Evolutionary conservation across 2,329 filamentous ascomycete genomes (phyloP).

Genomic region (Rachicladosporium sp.): DNA sequence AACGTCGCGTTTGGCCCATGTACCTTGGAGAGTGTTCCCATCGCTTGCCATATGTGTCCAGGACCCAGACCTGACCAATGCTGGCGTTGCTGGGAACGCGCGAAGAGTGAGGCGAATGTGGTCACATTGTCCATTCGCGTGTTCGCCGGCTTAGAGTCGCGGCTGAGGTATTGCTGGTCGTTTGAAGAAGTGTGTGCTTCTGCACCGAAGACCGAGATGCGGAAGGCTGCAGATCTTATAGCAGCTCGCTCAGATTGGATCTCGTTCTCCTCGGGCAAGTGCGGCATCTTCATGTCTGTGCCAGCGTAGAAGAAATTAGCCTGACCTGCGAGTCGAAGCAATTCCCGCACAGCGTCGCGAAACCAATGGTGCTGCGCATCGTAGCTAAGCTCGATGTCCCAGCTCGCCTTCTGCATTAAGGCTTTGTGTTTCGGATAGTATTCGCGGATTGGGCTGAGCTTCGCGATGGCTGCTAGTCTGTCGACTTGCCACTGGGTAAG

Average conservation of each 20-base stretch:
- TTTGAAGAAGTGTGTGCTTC: conserved; percentile 13
- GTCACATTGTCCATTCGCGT: conserved; percentile 2
- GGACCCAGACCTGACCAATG: too few relatives aligned
- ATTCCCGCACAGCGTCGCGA: conserved; percentile 9
- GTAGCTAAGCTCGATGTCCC: conserved; percentile 28
- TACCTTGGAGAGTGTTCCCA: too few relatives aligned
- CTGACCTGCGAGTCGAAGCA: conserved; percentile 16
- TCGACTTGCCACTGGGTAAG: conserved; percentile 10
- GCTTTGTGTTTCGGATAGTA: conserved; percentile 34
- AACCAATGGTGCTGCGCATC: conserved; percentile 32
- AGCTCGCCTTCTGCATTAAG: conserved; percentile 33
- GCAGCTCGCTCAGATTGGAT: conserved; percentile 18
- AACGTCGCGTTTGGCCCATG: too few relatives aligned
- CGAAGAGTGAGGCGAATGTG: conserved; percentile 1
- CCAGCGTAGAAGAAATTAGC: conserved; percentile 7
- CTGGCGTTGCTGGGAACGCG: too few relatives aligned
- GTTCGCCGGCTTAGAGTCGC: conserved; percentile 6
- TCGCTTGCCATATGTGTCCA: too few relatives aligned
- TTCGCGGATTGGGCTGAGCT: conserved; percentile 22
- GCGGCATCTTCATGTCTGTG: neutral
- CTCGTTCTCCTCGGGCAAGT: conserved; percentile 3
- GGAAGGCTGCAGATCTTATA: conserved; percentile 21
- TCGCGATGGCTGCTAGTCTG: conserved; percentile 18
- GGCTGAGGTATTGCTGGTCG: conserved; percentile 16
- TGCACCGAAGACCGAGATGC: conserved; percentile 21